These are phyloP conservation scores for Phialophora chinensis DNA, from an alignment of 2,329 filamentous ascomycete genomes.

Conservation along the genomic window DNA sequence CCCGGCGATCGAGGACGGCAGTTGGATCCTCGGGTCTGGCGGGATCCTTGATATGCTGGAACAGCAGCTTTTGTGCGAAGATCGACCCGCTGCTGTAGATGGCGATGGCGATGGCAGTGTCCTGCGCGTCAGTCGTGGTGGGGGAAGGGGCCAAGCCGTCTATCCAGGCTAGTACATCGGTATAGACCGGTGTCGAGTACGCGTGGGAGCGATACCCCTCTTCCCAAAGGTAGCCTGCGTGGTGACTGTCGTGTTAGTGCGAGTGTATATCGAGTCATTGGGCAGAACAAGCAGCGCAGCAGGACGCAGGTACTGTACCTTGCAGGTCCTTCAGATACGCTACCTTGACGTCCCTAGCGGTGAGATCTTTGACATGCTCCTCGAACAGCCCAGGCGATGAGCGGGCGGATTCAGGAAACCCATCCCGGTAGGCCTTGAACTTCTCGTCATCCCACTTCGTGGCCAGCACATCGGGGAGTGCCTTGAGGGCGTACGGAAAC, in stretches of 20 bases:
- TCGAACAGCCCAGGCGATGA: conserved; percentile 30
- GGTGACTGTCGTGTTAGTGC: not conserved
- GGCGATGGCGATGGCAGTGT: conserved; percentile 14
- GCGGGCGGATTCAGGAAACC: conserved; percentile 29
- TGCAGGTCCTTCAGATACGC: conserved; percentile 37
- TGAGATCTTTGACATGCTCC: conserved; percentile 34
- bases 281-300: not conserved
- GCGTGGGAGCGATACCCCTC: conserved; percentile 31
- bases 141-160: conserved; percentile 20
- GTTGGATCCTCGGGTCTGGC: conserved; percentile 9
- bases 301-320: conserved; percentile 21
- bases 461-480: conserved; percentile 30
- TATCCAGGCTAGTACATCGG: conserved; percentile 28
- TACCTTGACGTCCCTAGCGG: conserved; percentile 34
- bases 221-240: conserved; percentile 35
- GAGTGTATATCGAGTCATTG: not conserved
- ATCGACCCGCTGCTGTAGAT: conserved; percentile 38
- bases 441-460: conserved; percentile 31
- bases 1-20: conserved; percentile 22
- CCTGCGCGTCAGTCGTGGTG: not conserved
- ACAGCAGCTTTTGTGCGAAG: conserved; percentile 37
- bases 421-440: conserved; percentile 30
- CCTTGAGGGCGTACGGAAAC: conserved; percentile 37
- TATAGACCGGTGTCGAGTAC: conserved; percentile 33
- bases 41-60: conserved; percentile 32